Percentiles rank a stretch among this genome's conserved stretches.
Conservation (phyloP, 108 stramenopile species). For the Fragilaria radians region DNA sequence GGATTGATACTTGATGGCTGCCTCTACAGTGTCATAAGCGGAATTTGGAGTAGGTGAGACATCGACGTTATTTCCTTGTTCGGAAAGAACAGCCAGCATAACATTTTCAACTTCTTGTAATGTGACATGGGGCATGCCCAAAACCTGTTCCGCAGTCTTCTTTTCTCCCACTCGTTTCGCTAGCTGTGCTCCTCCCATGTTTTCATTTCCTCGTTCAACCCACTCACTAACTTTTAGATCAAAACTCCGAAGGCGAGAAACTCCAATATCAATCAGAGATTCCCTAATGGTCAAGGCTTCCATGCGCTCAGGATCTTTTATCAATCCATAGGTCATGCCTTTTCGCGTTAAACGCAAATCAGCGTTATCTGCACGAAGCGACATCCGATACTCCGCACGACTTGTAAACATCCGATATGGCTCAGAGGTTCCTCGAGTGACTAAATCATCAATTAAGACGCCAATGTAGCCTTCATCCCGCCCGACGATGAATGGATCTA, state of each 20-base stretch:
- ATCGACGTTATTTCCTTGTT: slow-evolving; percentile 7
- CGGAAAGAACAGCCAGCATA: slow-evolving; percentile 45
- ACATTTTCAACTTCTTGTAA: slow-evolving; percentile 73
- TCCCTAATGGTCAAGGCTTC: slow-evolving; percentile 72
- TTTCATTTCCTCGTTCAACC: slow-evolving; percentile 55
- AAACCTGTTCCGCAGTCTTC: slow-evolving; percentile 85
- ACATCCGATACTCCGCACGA: slow-evolving; percentile 91
- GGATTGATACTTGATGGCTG: slow-evolving; percentile 82
- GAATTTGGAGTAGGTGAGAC: slow-evolving; percentile 46
- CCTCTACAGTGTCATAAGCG: slow-evolving; percentile 89
- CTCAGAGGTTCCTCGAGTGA: slow-evolving; percentile 89
- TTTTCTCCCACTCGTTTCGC: slow-evolving; percentile 54
- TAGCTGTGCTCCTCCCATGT: slow-evolving; percentile 71
- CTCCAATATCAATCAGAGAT: slow-evolving; percentile 57
- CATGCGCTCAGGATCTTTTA: slow-evolving; percentile 72
- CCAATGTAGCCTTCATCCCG: slow-evolving; percentile 97
- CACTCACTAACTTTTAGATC: slow-evolving; percentile 75
- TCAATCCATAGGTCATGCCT: slow-evolving; percentile 88
- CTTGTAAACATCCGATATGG: slow-evolving; percentile 99
- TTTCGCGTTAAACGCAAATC: slow-evolving; percentile 90
- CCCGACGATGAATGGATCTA: slow-evolving; percentile 78
- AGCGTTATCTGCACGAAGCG: slow-evolving; percentile 92
- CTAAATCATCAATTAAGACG: slow-evolving; percentile 96
- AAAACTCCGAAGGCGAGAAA: slow-evolving; percentile 52
- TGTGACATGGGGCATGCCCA: slow-evolving; percentile 82